phyloP scores from a whole-genome alignment of 2,329 filamentous ascomycete genomes.

The Cryphonectria radicalis region DNA sequence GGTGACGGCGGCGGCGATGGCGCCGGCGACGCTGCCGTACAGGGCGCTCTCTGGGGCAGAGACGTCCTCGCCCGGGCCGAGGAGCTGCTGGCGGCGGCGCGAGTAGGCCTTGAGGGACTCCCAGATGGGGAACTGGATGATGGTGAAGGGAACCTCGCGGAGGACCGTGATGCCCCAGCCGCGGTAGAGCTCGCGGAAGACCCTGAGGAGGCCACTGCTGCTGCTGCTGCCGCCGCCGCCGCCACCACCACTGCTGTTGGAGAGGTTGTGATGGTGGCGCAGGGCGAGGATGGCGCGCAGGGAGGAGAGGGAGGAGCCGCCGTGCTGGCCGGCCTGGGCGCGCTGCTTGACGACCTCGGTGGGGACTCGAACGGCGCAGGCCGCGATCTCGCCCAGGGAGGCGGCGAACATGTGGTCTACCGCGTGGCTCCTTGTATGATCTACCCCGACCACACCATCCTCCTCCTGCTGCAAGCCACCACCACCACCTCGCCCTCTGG shows the following conservation, averaged over 20 bases:
- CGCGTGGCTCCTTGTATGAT: slow-evolving; percentile 22
- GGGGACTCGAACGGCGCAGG: slow-evolving; percentile 89
- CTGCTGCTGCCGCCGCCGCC: background rate
- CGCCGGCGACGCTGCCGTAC: slow-evolving; percentile 83
- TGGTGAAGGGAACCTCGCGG: slow-evolving; percentile 94
- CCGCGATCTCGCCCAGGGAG: slow-evolving; percentile 84
- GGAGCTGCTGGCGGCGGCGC: slow-evolving; percentile 39
- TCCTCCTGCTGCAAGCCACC: too few species aligned
- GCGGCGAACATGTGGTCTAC: slow-evolving; percentile 81
- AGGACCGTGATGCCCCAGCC: slow-evolving; percentile 93
- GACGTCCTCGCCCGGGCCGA: slow-evolving; percentile 48
- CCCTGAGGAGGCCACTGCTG: slow-evolving; percentile 52
- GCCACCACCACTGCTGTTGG: background rate
- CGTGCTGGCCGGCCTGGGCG: slow-evolving; percentile 84
- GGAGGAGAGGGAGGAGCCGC: slow-evolving; percentile 68
- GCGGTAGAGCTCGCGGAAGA: slow-evolving; percentile 85
- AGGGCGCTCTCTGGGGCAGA: slow-evolving; percentile 79
- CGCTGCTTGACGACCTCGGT: slow-evolving; percentile 98
- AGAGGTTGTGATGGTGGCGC: slow-evolving; percentile 36
- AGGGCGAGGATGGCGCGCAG: slow-evolving; percentile 70
- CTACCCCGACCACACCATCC: slow-evolving; percentile 30
- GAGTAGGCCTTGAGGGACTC: slow-evolving; percentile 82
- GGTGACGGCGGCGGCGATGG: slow-evolving; percentile 82
- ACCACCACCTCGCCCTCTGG: too few species aligned
- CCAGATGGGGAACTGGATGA: slow-evolving; percentile 97